Conservation (phyloP, 179 eudicot genomes). For the Heliamphora pulchella region DNA sequence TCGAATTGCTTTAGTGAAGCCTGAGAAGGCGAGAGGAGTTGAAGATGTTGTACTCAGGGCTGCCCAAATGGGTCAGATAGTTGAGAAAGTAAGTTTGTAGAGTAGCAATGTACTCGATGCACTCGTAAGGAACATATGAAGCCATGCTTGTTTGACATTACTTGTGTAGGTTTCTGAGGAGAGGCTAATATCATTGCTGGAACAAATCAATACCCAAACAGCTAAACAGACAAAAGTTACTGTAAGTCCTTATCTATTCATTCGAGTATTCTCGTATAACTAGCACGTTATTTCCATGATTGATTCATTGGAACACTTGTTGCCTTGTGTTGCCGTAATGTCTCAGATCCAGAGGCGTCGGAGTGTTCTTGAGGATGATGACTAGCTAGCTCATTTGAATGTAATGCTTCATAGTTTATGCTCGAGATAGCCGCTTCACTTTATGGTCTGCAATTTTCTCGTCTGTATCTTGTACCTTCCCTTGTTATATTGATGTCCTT, state of each 20-base stretch:
- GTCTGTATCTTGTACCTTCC: not conserved
- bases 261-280: not conserved
- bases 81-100: slow-evolving; percentile 54
- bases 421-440: not conserved
- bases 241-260: slow-evolving; percentile 36
- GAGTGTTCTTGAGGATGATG: slow-evolving; percentile 88
- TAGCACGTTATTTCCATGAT: not conserved
- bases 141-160: not conserved
- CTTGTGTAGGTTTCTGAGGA: slow-evolving; percentile 76
- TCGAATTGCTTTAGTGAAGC: slow-evolving; percentile 95
- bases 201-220: slow-evolving; percentile 91
- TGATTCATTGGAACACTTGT: slow-evolving; percentile 5
- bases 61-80: slow-evolving; percentile 91
- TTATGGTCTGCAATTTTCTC: not conserved
- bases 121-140: no score
- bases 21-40: slow-evolving; percentile 96
- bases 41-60: slow-evolving; percentile 91
- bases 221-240: slow-evolving; percentile 89
- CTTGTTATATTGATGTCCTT: not conserved
- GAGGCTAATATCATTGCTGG: slow-evolving; percentile 77
- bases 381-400: slow-evolving; percentile 38
- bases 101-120: not conserved
- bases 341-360: slow-evolving; percentile 91
- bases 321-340: slow-evolving; percentile 4
- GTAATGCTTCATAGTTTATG: not conserved